A percentile compares a stretch with the other conserved stretches of the same genome.
Evolutionary conservation across 2,329 filamentous ascomycete species (phyloP).

Genomic region (Fusarium domesticum): DNA sequence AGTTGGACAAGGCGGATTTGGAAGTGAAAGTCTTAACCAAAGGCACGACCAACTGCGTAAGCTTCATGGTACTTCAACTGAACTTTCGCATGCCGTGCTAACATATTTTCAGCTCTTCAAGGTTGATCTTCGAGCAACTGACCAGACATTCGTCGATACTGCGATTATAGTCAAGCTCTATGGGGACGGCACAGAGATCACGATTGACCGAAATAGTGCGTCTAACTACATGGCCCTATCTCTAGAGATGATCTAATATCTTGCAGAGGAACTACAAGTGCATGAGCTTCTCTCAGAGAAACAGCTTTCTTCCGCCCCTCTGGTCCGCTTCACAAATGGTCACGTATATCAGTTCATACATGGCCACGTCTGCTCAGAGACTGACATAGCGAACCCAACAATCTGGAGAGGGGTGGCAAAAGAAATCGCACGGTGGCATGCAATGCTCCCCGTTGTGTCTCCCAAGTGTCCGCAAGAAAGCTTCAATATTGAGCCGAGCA

Average conservation of each 20-base stretch:
- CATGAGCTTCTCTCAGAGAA: constrained; percentile 18
- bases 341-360: constrained; percentile 20
- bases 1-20: not conserved
- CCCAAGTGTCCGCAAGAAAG: not conserved
- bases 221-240: constrained; percentile 3
- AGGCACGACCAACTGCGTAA: constrained; percentile 24
- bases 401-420: constrained; percentile 19
- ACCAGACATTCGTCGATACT: not conserved
- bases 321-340: constrained; percentile 21
- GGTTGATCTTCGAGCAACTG: constrained; percentile 1
- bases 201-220: constrained; percentile 22
- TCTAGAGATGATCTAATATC: constrained; percentile 12
- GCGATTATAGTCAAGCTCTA: constrained; percentile 22
- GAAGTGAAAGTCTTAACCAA: constrained; percentile 12
- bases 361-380: constrained; percentile 14
- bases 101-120: constrained; percentile 18
- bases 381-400: constrained; percentile 12
- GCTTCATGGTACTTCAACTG: not conserved
- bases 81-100: not conserved
- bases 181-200: constrained; percentile 22
- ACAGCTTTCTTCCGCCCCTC: constrained; percentile 14
- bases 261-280: constrained; percentile 20
- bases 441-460: constrained; percentile 4
- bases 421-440: constrained; percentile 21
- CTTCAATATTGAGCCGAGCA: constrained; percentile 11